These are phyloP conservation scores for Medicago arabica DNA, from an alignment of 306 rosid genomes.

Conservation along the genomic window DNA sequence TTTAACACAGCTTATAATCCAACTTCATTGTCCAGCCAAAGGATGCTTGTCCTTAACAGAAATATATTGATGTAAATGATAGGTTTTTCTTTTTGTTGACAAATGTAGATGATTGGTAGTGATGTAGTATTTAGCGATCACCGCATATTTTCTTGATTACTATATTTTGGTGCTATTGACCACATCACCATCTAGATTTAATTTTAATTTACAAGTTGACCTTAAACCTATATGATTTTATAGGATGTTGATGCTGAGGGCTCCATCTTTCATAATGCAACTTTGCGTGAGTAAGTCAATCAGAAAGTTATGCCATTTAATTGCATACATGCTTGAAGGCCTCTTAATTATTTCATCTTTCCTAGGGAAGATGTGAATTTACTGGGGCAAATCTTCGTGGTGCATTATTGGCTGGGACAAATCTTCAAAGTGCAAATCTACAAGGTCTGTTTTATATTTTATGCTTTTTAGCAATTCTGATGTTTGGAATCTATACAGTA, in stretches of 20 bases:
- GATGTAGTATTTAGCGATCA: constrained; percentile 19
- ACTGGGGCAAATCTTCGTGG: constrained; percentile 96
- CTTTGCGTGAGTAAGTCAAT: constrained; percentile 85
- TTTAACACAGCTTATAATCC: constrained; percentile 3
- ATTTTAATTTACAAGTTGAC: constrained; percentile 30
- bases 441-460: constrained; percentile 66
- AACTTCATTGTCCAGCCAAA: constrained; percentile 24
- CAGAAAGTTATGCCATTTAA: constrained; percentile 27
- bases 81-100: neutral
- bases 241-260: constrained; percentile 95
- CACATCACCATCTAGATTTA: constrained; percentile 15
- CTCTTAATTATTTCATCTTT: constrained; percentile 59
- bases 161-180: constrained; percentile 25
- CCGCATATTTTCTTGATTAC: constrained; percentile 10
- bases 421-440: constrained; percentile 91
- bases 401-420: constrained; percentile 86
- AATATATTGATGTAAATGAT: constrained; percentile 11
- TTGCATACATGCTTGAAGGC: constrained; percentile 32
- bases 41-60: constrained; percentile 12
- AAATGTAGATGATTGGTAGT: constrained; percentile 13
- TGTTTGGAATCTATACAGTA: constrained; percentile 5
- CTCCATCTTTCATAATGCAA: constrained; percentile 87
- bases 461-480: constrained; percentile 17
- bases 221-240: constrained; percentile 31
- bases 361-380: constrained; percentile 95